These are phyloP conservation scores for Saccharomycopsis sp. DNA, from an alignment of 805 yeast species.

Conservation along the genomic window DNA sequence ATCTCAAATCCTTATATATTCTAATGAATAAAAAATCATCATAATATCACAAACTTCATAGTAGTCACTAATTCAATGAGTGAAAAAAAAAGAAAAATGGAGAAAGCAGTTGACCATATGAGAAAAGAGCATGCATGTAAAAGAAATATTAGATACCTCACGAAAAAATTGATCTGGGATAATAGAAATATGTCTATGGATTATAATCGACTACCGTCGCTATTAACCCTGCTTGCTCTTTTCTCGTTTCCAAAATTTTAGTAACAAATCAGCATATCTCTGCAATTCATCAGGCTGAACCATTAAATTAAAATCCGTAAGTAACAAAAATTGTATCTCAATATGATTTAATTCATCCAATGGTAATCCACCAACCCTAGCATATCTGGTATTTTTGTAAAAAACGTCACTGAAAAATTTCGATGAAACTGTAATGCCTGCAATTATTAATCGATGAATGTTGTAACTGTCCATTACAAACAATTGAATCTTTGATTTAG, in stretches of 20 bases:
- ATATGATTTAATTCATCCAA: conserved; percentile 87
- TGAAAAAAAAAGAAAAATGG: too few relatives aligned
- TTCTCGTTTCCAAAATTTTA: conserved; percentile 79
- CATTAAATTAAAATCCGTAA: conserved; percentile 81
- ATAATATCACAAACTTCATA: too few relatives aligned
- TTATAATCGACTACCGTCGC: not conserved
- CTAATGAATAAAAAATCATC: too few relatives aligned
- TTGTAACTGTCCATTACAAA: conserved; percentile 96
- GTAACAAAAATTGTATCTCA: conserved; percentile 79
- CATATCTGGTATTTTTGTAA: conserved; percentile 89
- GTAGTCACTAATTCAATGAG: too few relatives aligned
- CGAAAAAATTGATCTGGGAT: too few relatives aligned
- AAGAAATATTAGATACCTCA: too few relatives aligned
- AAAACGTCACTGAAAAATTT: conserved; percentile 93
- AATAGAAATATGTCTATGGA: not conserved
- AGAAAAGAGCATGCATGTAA: too few relatives aligned
- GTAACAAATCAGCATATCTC: conserved; percentile 77
- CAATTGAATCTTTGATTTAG: conserved; percentile 40
- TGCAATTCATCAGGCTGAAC: conserved; percentile 88
- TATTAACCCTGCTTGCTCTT: conserved; percentile 32
- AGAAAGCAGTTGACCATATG: too few relatives aligned
- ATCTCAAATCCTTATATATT: too few relatives aligned
- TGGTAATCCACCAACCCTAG: conserved; percentile 93
- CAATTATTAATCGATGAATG: conserved; percentile 86
- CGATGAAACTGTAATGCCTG: conserved; percentile 92